Evolutionary conservation across 768 basidiomycete genomes (phyloP), one percentile per base, ranked within the genome.

Genomic region (Leucosporidium scottii): DNA sequence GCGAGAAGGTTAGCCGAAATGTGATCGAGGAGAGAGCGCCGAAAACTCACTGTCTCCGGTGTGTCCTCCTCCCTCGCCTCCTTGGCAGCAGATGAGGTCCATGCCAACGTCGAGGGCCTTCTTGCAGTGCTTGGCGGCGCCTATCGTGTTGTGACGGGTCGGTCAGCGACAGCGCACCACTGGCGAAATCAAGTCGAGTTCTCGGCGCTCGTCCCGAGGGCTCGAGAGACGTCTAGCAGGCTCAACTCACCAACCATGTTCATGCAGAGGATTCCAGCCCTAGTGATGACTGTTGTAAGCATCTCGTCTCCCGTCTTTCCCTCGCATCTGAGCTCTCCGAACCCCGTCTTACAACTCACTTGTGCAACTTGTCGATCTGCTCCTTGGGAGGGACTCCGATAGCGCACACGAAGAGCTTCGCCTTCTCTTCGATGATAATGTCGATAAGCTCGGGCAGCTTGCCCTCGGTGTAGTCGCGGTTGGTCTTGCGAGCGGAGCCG

Each of bases 21-120:
- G 8, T 13, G 39, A 15, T 3, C 13, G 39, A 44, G 15, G 39
- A 44, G 39, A 44, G 39, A 44, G 39, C 39, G 39, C 8, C 39
- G 34, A 34, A 44, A 17, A 15, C 1, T 92, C 84, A 13, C 87
- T 85, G 70, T 89, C 86, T 28, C 93, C 93, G 0, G 93, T 94
- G 81, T 92, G 91, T 20, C 90, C 90, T 62, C 91, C 91, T 48
- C 89, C 93, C 79, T 96, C 93, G 30, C 91, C 90, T 3, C 88
- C 92, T 79, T 94, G 67, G 5, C 91, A 91, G 74, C 93, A 96
- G 76, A 97, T 93, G 68, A 97, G 81, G 75, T 97, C 93, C 39
- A 90, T 88, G 47, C 93, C 93, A 47, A 82, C 87, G 4, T 83
- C 89, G 39, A 70, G 67, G 27, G 77, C 77, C 63, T 77, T 76